phyloP scores from a whole-genome alignment of 1,284 basidiomycete genomes.

The Anthracocystis setariae region DNA sequence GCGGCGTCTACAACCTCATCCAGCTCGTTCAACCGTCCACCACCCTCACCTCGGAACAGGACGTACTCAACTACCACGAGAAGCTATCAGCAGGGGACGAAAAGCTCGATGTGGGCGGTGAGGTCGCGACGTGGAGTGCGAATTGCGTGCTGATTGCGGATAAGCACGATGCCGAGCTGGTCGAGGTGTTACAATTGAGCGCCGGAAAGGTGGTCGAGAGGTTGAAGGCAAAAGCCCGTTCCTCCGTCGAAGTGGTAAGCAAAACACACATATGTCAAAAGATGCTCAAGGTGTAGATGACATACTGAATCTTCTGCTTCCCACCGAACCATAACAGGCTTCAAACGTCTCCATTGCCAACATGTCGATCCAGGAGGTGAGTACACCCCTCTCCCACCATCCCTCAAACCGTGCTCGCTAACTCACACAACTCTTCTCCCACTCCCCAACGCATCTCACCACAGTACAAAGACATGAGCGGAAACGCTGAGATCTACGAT shows the following conservation, averaged over 20 bases:
- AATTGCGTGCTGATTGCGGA: slow-evolving; percentile 38
- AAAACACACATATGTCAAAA: no score
- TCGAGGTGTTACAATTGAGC: slow-evolving; percentile 24
- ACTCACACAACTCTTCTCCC: neutral
- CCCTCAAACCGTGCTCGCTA: neutral
- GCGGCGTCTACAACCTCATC: slow-evolving; percentile 50
- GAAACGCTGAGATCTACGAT: slow-evolving; percentile 49
- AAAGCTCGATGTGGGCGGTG: slow-evolving; percentile 12
- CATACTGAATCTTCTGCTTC: neutral
- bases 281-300: neutral
- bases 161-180: slow-evolving; percentile 19
- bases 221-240: slow-evolving; percentile 35
- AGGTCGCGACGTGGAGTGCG: slow-evolving; percentile 29
- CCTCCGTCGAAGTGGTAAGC: slow-evolving; percentile 43
- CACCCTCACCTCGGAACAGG: slow-evolving; percentile 15
- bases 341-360: slow-evolving; percentile 48
- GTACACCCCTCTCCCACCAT: neutral
- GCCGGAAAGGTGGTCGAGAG: slow-evolving; percentile 16
- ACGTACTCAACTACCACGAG: slow-evolving; percentile 25
- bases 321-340: slow-evolving; percentile 16
- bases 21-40: slow-evolving; percentile 26
- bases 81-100: slow-evolving; percentile 29
- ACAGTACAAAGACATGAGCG: slow-evolving; percentile 53
- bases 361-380: slow-evolving; percentile 49
- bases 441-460: neutral